Conservation (phyloP, 2,329 filamentous ascomycete genomes). For the Exophiala phaeomuriformis region DNA sequence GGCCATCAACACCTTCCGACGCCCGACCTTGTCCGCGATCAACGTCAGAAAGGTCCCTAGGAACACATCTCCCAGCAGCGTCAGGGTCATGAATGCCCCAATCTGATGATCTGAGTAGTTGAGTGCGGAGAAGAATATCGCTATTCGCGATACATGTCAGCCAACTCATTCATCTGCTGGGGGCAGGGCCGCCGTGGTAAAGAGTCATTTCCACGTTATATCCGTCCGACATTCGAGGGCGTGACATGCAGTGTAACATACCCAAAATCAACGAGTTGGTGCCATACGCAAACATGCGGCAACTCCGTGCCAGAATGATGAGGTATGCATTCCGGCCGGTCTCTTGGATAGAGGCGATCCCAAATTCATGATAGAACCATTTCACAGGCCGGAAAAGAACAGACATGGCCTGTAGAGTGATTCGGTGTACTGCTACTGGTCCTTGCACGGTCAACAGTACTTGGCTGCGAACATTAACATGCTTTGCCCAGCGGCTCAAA, state of each 20-base stretch:
- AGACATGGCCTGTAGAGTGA: constrained; percentile 5
- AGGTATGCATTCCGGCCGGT: constrained; percentile 27
- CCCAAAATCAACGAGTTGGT: constrained; percentile 27
- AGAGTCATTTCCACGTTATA: background rate
- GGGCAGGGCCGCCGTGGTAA: background rate
- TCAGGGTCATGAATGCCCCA: constrained; percentile 60
- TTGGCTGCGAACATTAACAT: too few species aligned
- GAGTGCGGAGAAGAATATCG: constrained; percentile 48
- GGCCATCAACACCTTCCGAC: constrained; percentile 46
- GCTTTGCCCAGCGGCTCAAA: background rate
- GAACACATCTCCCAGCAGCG: constrained; percentile 52
- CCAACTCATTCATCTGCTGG: background rate
- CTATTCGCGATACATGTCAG: constrained; percentile 33
- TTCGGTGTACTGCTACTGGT: background rate
- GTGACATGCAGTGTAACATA: constrained; percentile 8
- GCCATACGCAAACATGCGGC: constrained; percentile 29
- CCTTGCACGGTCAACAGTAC: too few species aligned
- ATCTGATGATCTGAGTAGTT: constrained; percentile 46
- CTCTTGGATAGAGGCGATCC: constrained; percentile 23
- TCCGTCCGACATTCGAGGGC: background rate
- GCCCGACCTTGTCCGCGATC: constrained; percentile 52
- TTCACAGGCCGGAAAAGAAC: constrained; percentile 6
- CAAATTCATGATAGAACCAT: constrained; percentile 29
- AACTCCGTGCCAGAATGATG: constrained; percentile 25
- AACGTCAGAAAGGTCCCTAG: constrained; percentile 55